Percentiles rank a stretch among this genome's conserved stretches.
Conservation (phyloP, 306 rosid genomes). For the Trichosanthes cucumerina region DNA sequence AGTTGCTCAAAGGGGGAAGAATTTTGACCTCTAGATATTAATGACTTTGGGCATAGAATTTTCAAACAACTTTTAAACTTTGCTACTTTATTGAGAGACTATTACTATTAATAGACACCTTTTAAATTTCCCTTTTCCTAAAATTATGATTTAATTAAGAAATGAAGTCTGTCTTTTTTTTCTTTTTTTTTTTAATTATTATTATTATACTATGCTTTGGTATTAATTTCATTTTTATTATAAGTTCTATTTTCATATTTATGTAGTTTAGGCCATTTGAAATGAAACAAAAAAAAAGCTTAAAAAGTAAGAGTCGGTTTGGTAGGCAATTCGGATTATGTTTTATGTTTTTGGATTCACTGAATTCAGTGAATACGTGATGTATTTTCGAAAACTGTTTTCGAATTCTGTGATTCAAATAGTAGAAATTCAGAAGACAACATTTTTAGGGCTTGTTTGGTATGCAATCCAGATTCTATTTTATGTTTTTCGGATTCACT, state of each 20-base stretch:
- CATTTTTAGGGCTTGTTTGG: too few species aligned
- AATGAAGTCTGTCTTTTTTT: neutral
- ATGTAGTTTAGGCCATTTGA: neutral
- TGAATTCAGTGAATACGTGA: too few species aligned
- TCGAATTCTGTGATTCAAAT: too few species aligned
- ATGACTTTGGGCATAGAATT: neutral
- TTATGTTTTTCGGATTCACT: too few species aligned
- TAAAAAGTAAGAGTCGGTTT: too few species aligned
- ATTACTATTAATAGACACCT: neutral
- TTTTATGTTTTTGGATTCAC: too few species aligned
- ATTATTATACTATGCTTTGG: too few species aligned
- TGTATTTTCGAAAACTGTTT: too few species aligned
- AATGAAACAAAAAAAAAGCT: too few species aligned
- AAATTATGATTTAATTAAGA: neutral
- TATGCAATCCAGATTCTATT: too few species aligned
- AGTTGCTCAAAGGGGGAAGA: neutral
- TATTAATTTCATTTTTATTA: neutral
- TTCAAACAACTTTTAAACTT: neutral
- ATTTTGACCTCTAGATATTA: neutral
- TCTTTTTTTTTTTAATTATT: neutral
- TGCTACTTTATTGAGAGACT: neutral
- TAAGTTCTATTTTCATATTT: neutral
- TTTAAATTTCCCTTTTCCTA: neutral
- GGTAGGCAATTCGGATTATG: too few species aligned
- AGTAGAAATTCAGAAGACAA: too few species aligned